Evolutionary conservation across 805 yeast species (phyloP).

Genomic region (Nakazawaea siamensis): DNA sequence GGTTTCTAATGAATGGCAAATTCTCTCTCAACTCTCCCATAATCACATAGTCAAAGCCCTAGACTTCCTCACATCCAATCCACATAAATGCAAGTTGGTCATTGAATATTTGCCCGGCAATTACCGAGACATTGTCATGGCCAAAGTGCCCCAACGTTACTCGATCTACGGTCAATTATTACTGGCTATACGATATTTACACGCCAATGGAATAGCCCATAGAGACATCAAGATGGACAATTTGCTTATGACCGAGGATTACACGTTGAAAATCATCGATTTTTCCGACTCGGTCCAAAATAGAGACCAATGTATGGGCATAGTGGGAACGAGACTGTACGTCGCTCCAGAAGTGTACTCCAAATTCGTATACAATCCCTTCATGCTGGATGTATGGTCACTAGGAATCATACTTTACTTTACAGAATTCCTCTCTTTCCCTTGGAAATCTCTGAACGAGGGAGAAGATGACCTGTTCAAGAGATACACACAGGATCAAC

Average conservation of each 20-base stretch:
- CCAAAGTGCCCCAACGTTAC: too few relatives aligned
- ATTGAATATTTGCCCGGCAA: conserved; percentile 29
- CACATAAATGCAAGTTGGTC: conserved; percentile 19
- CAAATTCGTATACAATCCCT: conserved; percentile 30
- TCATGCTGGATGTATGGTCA: conserved; percentile 40
- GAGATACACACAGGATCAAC: too few relatives aligned
- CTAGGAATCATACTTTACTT: conserved; percentile 34
- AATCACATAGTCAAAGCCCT: conserved; percentile 26
- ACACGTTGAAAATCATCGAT: conserved; percentile 36
- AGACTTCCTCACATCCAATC: conserved; percentile 20
- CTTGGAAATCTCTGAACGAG: conserved; percentile 37
- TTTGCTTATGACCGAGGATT: conserved; percentile 21
- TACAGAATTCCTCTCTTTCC: conserved; percentile 24
- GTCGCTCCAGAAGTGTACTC: conserved; percentile 40
- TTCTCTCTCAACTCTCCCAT: conserved; percentile 23
- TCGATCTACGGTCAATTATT: conserved; percentile 38
- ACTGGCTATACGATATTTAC: conserved; percentile 30
- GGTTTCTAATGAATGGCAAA: conserved; percentile 27
- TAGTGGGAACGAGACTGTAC: conserved; percentile 38
- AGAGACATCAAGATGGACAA: conserved; percentile 45
- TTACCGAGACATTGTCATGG: conserved; percentile 7
- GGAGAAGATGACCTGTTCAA: conserved; percentile 12
- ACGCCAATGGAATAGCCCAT: conserved; percentile 30
- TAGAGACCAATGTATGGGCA: conserved; percentile 26
- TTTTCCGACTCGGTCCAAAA: conserved; percentile 34